Evolutionary conservation across 1,284 basidiomycete genomes (phyloP).

Genomic region (Heliocybe sulcata): DNA sequence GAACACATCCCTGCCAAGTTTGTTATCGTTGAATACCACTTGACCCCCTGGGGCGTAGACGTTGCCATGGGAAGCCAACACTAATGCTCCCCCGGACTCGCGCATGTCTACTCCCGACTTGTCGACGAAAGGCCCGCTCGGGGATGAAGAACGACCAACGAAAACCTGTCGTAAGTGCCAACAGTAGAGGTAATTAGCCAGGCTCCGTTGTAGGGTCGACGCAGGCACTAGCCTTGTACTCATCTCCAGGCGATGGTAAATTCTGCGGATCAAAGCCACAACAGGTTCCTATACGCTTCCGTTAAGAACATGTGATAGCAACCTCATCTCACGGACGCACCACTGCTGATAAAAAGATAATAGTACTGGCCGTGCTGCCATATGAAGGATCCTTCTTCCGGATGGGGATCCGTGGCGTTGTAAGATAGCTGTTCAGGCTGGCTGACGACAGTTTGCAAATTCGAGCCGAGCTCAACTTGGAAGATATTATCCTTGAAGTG

Average conservation of each 20-base stretch:
- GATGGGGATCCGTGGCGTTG: conserved; percentile 12
- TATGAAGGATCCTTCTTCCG: conserved; percentile 14
- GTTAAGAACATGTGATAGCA: neutral
- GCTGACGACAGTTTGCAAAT: conserved; percentile 8
- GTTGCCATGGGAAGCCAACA: conserved; percentile 25
- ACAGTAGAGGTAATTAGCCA: neutral
- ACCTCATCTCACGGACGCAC: conserved; percentile 6
- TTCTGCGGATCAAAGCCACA: conserved; percentile 10
- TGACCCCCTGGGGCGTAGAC: conserved; percentile 25
- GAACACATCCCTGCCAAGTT: neutral
- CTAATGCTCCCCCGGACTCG: conserved; percentile 21
- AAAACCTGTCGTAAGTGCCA: conserved; percentile 8
- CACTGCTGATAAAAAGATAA: conserved; percentile 16
- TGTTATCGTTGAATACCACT: neutral
- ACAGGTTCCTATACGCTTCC: conserved; percentile 4
- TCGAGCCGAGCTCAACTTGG: conserved; percentile 10
- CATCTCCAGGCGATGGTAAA: conserved; percentile 17
- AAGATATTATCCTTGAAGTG: conserved; percentile 9
- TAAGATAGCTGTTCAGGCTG: conserved; percentile 12
- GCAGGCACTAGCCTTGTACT: conserved; percentile 18
- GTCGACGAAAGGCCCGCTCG: conserved; percentile 22
- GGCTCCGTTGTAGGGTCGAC: neutral
- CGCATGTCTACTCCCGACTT: conserved; percentile 16
- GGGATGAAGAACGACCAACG: conserved; percentile 21
- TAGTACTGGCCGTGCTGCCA: conserved; percentile 14